These are phyloP conservation scores for Ampelocalamus luodianensis DNA, from an alignment of 176 grass and related monocot genomes.

Conservation along the genomic window DNA sequence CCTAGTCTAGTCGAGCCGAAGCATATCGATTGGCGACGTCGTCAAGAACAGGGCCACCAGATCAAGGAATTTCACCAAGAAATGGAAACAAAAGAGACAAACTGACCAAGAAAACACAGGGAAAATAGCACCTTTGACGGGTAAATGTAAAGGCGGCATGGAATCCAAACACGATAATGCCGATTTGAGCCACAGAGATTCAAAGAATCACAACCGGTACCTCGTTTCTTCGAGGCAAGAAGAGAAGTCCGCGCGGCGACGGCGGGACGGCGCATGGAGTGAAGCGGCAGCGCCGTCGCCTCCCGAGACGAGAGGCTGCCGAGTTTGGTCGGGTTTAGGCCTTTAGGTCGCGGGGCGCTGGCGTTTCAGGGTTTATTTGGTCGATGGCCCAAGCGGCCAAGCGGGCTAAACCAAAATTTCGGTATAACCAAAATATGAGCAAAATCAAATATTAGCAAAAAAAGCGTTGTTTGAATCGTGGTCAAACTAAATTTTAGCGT, in stretches of 20 bases:
- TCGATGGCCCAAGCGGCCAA: too few species aligned
- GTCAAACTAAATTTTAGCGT: too few species aligned
- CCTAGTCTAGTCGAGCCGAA: neutral
- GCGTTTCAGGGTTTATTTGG: too few species aligned
- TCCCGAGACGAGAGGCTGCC: neutral
- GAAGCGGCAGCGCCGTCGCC: neutral
- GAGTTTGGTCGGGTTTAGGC: constrained; percentile 2
- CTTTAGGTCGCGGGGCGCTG: too few species aligned
- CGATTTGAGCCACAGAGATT: constrained; percentile 7
- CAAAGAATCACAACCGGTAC: neutral
- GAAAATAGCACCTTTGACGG: neutral
- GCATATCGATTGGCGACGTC: neutral
- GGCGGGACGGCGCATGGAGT: neutral
- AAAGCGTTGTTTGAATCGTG: too few species aligned
- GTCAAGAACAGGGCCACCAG: neutral
- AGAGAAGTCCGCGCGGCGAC: neutral
- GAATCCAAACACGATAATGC: neutral
- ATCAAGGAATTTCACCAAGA: constrained; percentile 20
- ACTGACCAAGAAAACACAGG: neutral
- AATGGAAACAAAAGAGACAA: neutral
- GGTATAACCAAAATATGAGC: too few species aligned
- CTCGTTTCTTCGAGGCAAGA: neutral
- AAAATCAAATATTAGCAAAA: too few species aligned
- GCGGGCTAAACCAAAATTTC: too few species aligned
- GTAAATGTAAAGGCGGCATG: neutral